Evolutionary conservation across 371 early-diverging fungal species (phyloP).

Genomic region (Rhizopus microsporus): DNA sequence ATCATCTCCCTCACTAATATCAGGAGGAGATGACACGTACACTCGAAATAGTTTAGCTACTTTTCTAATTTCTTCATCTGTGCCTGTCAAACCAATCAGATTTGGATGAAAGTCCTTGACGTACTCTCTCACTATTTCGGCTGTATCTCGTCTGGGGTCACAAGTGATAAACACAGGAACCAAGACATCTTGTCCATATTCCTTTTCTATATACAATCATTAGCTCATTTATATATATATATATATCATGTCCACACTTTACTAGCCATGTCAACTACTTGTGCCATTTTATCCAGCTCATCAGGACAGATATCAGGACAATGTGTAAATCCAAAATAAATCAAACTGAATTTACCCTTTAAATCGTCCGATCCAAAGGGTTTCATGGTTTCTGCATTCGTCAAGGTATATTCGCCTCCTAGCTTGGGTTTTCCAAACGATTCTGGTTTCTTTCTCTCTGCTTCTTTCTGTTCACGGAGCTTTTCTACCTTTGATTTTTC

Average conservation of each 20-base stretch:
- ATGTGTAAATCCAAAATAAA: constrained; percentile 98
- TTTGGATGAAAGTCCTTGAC: constrained; percentile 92
- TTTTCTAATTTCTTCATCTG: constrained; percentile 77
- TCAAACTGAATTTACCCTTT: constrained; percentile 79
- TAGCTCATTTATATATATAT: neutral
- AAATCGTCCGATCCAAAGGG: constrained; percentile 48
- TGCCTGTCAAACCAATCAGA: constrained; percentile 91
- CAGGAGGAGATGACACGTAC: constrained; percentile 88
- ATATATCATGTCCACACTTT: constrained; percentile 21
- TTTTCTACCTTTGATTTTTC: constrained; percentile 63
- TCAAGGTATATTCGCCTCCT: constrained; percentile 90
- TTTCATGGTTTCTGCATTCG: constrained; percentile 64
- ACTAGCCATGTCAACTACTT: constrained; percentile 81
- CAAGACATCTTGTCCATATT: constrained; percentile 60
- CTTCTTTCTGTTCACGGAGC: constrained; percentile 46
- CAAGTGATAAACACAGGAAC: constrained; percentile 95
- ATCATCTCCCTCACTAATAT: constrained; percentile 85
- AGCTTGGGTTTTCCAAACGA: constrained; percentile 83
- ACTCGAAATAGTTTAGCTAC: constrained; percentile 93
- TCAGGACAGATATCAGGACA: constrained; percentile 99
- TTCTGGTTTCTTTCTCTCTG: constrained; percentile 33
- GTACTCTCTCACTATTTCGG: constrained; percentile 84
- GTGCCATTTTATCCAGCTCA: constrained; percentile 96
- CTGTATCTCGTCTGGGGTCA: constrained; percentile 94
- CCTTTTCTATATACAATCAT: constrained; percentile 41